Base-by-base conservation (phyloP, 2,329 filamentous ascomycete species). In the Trichophyton benhamiae region DNA sequence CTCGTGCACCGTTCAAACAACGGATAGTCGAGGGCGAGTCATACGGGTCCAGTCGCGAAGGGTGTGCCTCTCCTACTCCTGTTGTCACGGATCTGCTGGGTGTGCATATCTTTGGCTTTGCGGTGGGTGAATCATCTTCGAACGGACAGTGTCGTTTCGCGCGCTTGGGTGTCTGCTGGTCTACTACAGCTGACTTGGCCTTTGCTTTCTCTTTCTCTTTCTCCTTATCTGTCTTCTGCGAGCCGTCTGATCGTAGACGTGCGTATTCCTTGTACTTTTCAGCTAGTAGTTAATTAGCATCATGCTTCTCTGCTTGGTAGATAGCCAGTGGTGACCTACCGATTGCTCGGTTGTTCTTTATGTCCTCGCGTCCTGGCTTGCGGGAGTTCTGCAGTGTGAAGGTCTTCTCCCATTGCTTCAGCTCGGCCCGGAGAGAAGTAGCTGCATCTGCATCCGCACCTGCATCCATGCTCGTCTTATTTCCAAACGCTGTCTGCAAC, bases 211-310 rank as follows among this genome's bases (percentile, higher is more conserved):
- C 33, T 38, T 38, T 38, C 33, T 38, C 33, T 38, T 38, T 38
- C 11, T 8, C n/a, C 25, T 33, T 17, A 3, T 9, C 41, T 11
- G 41, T 20, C 7, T 42, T 46, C 27, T 20, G 57, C 8, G 41
- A 46, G 15, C 46, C 3, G 11, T 60, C 68, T 15, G 72, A 68
- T 60, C 77, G 76, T 3, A 79, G 63, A 46, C 72, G 72, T 33
- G 72, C 71, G 66, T 80, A 79, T 53, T 74, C 69, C 61, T 79
- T 79, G 68, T 80, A 79, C 70, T 79, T 79, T 3, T 71, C 70
- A 27, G 76, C 77, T 78, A 44, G 33, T 25, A 27, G n/a, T 27
- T 9, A 22, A 9, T 38, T 13, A 38, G 33, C 33, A 38, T 4
- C 13, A n/a, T 52, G 22, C 46, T 15, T 13, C 20, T 27, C 25